Evolutionary conservation across 805 yeast genomes (phyloP), one percentile per base, ranked within the genome.

Genomic region (Candida wancherniae): DNA sequence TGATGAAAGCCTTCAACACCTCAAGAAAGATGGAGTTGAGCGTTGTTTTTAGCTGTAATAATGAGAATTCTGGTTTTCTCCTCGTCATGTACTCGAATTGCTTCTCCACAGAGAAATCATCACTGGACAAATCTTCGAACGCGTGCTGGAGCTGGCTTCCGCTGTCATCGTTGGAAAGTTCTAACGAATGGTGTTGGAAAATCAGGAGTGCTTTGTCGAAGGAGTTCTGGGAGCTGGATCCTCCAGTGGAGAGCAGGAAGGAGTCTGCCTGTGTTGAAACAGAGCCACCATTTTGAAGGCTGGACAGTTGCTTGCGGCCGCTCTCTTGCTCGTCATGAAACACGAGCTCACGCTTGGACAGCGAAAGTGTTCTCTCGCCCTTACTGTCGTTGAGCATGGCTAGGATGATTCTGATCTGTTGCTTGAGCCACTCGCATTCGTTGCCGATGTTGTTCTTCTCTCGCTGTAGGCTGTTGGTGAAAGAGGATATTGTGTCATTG

Each of bases 341-440:
- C 2, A 62, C 58, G 9, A 65, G 37, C 4, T 67, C 67, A 27
- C 61, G 43, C 28, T 39, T 40, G 6, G 37, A 28, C n/a, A 37
- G 35, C 6, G 28, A 29, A 8, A 45, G 39, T 19, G 36, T 31
- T 15, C 44, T 48, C 1, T 47, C 56, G 1, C 70, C 70, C 9
- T 41, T 41, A 19, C 35, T 38, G 33, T 65, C 71, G 36, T 60
- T 51, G 6, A 63, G 45, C 61, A 65, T 61, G 3, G 65, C 61
- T 15, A 64, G 44, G 4, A 65, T 63, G 7, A 64, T 47, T 23
- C 58, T 48, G 20, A 64, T 57, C 37, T 65, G 69, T 40, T 65
- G 69, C 33, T 70, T 41, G 34, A 65, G 49, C 70, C 71, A 65
- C 32, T 63, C 69, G 44, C 69, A 63, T 36, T 65, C 71, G 35